A percentile compares a stretch with the other conserved stretches of the same genome.
phyloP scores from a whole-genome alignment of 768 basidiomycete species.

The Boletus eberwhitei region DNA sequence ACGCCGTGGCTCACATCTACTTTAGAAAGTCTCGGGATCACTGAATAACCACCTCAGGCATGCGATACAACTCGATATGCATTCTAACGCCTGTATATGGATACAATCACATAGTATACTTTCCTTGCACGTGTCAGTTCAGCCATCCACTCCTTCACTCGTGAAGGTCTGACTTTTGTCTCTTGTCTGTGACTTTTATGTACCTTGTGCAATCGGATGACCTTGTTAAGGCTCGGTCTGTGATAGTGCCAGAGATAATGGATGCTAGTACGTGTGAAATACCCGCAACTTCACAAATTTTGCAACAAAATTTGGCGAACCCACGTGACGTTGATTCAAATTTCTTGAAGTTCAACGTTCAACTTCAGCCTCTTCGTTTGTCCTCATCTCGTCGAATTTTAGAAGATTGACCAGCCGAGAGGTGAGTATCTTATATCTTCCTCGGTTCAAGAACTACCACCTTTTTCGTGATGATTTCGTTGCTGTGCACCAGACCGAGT shows the following conservation, averaged over 20 bases:
- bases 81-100: conserved; percentile 8
- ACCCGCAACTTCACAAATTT: no score
- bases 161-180: not conserved
- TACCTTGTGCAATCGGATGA: conserved; percentile 7
- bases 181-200: conserved; percentile 9
- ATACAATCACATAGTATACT: conserved; percentile 13
- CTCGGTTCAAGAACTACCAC: not conserved
- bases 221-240: not conserved
- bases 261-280: no score
- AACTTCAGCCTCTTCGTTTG: not conserved
- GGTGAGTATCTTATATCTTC: not conserved
- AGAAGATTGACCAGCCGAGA: not conserved
- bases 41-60: conserved; percentile 38
- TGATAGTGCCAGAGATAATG: not conserved
- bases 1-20: conserved; percentile 2
- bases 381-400: not conserved
- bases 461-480: conserved; percentile 28
- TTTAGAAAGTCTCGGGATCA: conserved; percentile 86
- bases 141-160: conserved; percentile 1
- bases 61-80: not conserved
- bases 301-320: not conserved
- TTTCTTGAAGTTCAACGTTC: no score
- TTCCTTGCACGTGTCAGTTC: conserved; percentile 1
- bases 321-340: not conserved
- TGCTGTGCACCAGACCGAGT: conserved; percentile 39